A percentile compares a stretch with the other conserved stretches of the same genome.
These are phyloP conservation scores for Sporothrix brasiliensis DNA, from an alignment of 2,329 filamentous ascomycete species.

Conservation along the genomic window DNA sequence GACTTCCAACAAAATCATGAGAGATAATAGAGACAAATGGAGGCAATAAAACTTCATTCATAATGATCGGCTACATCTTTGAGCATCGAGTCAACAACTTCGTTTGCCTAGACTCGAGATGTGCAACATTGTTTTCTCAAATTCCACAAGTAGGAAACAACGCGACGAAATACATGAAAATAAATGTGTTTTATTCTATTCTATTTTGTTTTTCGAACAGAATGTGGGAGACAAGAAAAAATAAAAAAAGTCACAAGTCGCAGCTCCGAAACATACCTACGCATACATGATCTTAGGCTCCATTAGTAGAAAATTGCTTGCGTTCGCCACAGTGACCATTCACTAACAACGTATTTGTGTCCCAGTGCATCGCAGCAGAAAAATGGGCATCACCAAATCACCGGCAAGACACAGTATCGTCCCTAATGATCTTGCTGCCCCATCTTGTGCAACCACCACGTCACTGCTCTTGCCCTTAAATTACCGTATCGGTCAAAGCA, in stretches of 20 bases:
- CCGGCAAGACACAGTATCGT: background rate
- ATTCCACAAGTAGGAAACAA: too few relatives aligned
- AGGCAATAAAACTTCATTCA: too few relatives aligned
- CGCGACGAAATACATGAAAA: too few relatives aligned
- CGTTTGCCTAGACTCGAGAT: slow-evolving; percentile 2
- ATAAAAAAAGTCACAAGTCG: background rate
- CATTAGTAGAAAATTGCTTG: too few relatives aligned
- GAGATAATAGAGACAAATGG: background rate
- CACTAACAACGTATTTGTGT: background rate
- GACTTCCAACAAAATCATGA: background rate
- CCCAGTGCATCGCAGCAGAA: background rate
- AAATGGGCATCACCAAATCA: background rate
- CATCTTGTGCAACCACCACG: background rate
- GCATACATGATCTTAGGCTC: too few relatives aligned
- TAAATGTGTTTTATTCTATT: too few relatives aligned
- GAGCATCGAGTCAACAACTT: background rate
- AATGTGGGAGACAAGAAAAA: background rate
- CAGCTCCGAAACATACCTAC: too few relatives aligned
- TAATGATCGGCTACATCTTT: background rate
- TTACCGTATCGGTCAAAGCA: background rate
- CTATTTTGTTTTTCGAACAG: too few relatives aligned
- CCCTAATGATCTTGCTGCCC: background rate
- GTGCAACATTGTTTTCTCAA: background rate
- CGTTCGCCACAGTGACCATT: background rate
- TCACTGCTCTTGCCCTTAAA: background rate